These are phyloP conservation scores for Xerocomus amazonicus DNA, from an alignment of 1,284 basidiomycete species.

Conservation along the genomic window DNA sequence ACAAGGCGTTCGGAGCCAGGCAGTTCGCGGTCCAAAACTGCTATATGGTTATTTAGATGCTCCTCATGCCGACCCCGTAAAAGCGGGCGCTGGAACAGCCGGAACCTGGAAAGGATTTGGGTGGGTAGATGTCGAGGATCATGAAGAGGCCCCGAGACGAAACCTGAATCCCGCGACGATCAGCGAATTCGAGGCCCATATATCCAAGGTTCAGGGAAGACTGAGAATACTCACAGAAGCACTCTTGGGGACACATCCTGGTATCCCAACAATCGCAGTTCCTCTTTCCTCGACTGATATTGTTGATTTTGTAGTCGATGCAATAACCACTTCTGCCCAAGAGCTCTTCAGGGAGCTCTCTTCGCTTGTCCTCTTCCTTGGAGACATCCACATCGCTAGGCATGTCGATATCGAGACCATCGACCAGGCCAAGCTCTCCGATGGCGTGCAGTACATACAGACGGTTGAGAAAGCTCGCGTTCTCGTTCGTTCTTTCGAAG, in stretches of 20 bases:
- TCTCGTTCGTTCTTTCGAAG: constrained; percentile 49
- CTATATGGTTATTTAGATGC: constrained; percentile 27
- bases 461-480: constrained; percentile 45
- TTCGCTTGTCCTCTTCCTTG: constrained; percentile 42
- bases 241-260: constrained; percentile 21
- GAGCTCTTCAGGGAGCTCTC: constrained; percentile 38
- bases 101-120: constrained; percentile 34
- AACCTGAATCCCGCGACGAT: constrained; percentile 26
- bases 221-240: constrained; percentile 18
- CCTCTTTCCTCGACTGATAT: constrained; percentile 4
- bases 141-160: constrained; percentile 32
- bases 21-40: constrained; percentile 18
- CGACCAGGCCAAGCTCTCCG: constrained; percentile 29
- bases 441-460: constrained; percentile 38
- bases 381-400: constrained; percentile 50
- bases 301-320: constrained; percentile 14
- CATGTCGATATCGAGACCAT: constrained; percentile 51
- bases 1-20: constrained; percentile 28
- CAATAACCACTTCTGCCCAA: constrained; percentile 27
- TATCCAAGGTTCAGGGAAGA: constrained; percentile 18
- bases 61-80: constrained; percentile 14
- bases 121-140: constrained; percentile 31
- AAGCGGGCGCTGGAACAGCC: constrained; percentile 30
- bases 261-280: constrained; percentile 11
- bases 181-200: constrained; percentile 19